phyloP scores from a whole-genome alignment of 371 early-diverging fungal species.

The Mucor lusitanicus region DNA sequence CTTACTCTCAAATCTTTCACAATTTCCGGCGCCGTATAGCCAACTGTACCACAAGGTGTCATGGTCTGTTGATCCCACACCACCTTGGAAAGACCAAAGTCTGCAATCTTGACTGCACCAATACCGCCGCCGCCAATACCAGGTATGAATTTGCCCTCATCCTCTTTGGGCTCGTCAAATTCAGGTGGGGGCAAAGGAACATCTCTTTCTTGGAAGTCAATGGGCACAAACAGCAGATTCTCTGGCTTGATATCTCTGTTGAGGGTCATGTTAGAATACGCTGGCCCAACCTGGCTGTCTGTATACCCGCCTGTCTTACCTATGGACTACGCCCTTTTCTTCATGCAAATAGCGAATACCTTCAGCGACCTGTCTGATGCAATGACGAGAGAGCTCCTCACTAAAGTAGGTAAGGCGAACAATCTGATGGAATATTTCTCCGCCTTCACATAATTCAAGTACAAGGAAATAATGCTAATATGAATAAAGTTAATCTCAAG shows the following conservation, averaged over 20 bases:
- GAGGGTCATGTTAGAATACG: slow-evolving; percentile 84
- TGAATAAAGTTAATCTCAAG: not conserved
- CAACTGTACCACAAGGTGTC: slow-evolving; percentile 93
- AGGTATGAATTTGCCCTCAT: slow-evolving; percentile 58
- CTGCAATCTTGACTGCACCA: slow-evolving; percentile 82
- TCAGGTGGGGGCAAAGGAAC: slow-evolving; percentile 41
- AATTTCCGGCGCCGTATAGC: slow-evolving; percentile 93
- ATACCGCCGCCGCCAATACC: slow-evolving; percentile 72
- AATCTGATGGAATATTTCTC: slow-evolving; percentile 69
- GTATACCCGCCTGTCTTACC: slow-evolving; percentile 28
- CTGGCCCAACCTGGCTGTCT: slow-evolving; percentile 96
- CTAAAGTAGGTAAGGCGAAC: slow-evolving; percentile 59
- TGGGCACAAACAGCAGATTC: slow-evolving; percentile 85
- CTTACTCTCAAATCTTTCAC: slow-evolving; percentile 56
- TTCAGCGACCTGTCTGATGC: slow-evolving; percentile 83
- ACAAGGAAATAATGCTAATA: slow-evolving; percentile 29
- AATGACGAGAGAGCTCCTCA: slow-evolving; percentile 71
- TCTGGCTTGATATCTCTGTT: slow-evolving; percentile 93
- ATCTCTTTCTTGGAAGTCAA: slow-evolving; percentile 52
- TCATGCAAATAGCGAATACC: slow-evolving; percentile 86
- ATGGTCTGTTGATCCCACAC: slow-evolving; percentile 83
- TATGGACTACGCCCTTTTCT: slow-evolving; percentile 68
- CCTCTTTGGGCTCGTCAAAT: slow-evolving; percentile 56
- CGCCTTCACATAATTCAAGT: slow-evolving; percentile 53
- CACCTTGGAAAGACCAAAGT: slow-evolving; percentile 84